Percentiles rank a stretch among this genome's conserved stretches.
Conservation (phyloP, 1,139 yeast genomes). For the Sugiyamaella sp. region DNA sequence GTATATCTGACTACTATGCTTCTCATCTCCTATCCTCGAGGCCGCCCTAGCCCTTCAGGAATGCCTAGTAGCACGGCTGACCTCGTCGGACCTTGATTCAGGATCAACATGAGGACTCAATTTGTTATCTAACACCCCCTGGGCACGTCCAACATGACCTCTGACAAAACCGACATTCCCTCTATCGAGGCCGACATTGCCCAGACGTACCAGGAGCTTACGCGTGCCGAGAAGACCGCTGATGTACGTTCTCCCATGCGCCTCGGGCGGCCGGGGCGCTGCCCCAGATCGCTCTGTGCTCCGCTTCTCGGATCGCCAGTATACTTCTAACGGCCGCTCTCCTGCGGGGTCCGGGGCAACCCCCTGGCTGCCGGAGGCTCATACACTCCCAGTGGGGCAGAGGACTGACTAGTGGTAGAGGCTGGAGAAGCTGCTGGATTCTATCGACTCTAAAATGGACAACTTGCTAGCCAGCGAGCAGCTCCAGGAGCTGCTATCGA, state of each 20-base stretch:
- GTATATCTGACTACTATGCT: background rate
- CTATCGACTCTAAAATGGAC: conserved; percentile 59
- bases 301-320: no score
- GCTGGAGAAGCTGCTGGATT: conserved; percentile 59
- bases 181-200: conserved; percentile 43
- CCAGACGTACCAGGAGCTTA: conserved; percentile 52
- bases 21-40: background rate
- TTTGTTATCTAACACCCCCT: background rate
- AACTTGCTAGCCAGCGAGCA: conserved; percentile 43
- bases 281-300: background rate
- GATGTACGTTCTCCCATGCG: conserved; percentile 39
- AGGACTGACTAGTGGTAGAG: conserved; percentile 31
- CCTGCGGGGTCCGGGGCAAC: background rate
- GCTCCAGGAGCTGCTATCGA: conserved; percentile 26
- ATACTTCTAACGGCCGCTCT: no score
- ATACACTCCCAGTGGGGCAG: no score
- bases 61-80: no score
- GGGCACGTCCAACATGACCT: conserved; percentile 26
- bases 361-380: background rate
- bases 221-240: conserved; percentile 62
- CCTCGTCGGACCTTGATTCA: no score
- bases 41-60: no score
- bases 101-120: no score
- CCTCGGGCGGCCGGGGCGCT: background rate
- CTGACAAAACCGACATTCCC: conserved; percentile 26